Evolutionary conservation across 495 filamentous ascomycete genomes (phyloP), one percentile per base, ranked within the genome.

Genomic region (Penicillium diatomitis): DNA sequence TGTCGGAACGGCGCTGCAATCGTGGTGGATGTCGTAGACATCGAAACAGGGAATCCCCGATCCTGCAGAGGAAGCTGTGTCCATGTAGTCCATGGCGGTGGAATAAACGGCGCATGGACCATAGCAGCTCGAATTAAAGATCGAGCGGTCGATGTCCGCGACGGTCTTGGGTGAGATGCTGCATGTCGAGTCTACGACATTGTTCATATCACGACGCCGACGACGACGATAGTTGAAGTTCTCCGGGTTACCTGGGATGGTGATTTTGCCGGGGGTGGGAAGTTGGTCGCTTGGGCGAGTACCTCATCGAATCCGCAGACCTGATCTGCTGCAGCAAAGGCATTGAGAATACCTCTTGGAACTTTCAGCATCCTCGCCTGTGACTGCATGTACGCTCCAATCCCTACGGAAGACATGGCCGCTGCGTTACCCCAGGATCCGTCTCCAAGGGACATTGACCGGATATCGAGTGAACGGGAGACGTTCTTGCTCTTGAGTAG

Each of bases 21-120:
- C 55, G 20, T 66, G 53, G 12, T 38, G 47, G 36, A 72, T 67
- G 38, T 71, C 64, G 44, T 72, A 72, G 8, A 68, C 32, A 40
- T 67, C 64, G 54, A 59, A 69, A 48, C 63, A 65, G 11, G 52
- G 42, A 10, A 20, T 40, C 35, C 50, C 44, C 20, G 50, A 44
- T 7, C 51, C 51, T 6, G 37, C 41, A n/a, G 46, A 33, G 4
- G 55, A 50, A 5, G 45, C 35, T 5, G 62, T 48, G 37, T 41
- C 39, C 28, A 70, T 45, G 50, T 66, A 67, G 38, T 65, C 57
- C 29, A 58, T 40, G 29, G 64, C 66, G 12, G 70, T 71, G 28
- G 66, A 63, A 45, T 58, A 67, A 20, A 64, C 65, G 9, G 70
- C 67, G 46, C 70, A 73, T 20, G 62, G 53, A 6, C 64, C 63